Evolutionary conservation across 495 filamentous ascomycete species (phyloP), one percentile per base, ranked within the genome.

Genomic region (Aspergillus coremiiformis): DNA sequence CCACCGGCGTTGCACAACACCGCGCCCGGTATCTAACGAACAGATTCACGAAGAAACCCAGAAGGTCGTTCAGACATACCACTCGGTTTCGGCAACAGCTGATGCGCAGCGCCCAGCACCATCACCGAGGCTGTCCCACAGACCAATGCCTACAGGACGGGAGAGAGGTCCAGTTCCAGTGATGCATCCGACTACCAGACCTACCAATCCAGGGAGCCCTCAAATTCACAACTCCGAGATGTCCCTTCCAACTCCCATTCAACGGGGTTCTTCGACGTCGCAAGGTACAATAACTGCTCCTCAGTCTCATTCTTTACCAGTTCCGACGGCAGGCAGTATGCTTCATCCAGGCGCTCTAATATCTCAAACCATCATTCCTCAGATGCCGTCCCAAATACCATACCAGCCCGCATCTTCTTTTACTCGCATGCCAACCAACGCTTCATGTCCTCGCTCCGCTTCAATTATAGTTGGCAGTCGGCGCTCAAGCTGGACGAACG

Each of bases 11-110:
- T 42, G 39, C 22, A 12, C 15, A 10, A 2, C 48, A n/a, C 10
- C 21, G 15, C 8, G 17, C 7, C 37, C 4, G 5, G 21, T 51
- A 5, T 33, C 53, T 3, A 9, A 6, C 6, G 41, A 51, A n/a
- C 58, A 52, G 21, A 47, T 54, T 33, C 51, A 45, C 21, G 41
- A 21, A 17, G 58, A 66, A 17, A 57, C 53, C 32, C 30, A 53
- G 6, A 23, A 33, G 10, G 23, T 59, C 20, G 41, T 64, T n/a
- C 17, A 30, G 10, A 27, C 29, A 27, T 64, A 61, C 43, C 39
- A 7, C 27, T 29, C 47, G 10, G 23, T 54, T 10, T 20, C 52
- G 17, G 39, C 29, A 17, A 20, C 49, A 14, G 23, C 6, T 15
- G 20, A 10, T 9, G 3, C 27, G 10, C 15, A 27, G 6, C 12